These are phyloP conservation scores for Aphanomyces invadans DNA, from an alignment of 352 stramenopile species.

Conservation along the genomic window DNA sequence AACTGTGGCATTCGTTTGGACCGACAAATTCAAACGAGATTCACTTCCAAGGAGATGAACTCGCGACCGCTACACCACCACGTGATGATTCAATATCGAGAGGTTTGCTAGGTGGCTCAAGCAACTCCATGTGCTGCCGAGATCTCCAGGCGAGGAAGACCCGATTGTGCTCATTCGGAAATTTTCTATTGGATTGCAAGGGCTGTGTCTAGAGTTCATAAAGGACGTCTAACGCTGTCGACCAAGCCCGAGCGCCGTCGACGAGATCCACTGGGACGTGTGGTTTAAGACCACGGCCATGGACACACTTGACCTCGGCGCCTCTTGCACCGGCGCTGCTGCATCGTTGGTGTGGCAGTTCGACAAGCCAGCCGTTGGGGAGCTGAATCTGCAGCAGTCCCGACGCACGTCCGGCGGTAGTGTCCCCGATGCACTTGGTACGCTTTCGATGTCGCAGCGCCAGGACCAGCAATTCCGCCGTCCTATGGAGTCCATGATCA, in stretches of 20 bases:
- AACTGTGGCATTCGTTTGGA: no score
- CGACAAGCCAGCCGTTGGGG: constrained; percentile 75
- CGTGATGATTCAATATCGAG: no score
- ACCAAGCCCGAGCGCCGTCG: not conserved
- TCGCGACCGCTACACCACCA: no score
- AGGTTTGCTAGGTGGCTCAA: no score
- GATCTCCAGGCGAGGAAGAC: no score
- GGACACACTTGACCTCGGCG: constrained; percentile 25
- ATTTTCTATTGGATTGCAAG: no score
- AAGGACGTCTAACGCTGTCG: not conserved
- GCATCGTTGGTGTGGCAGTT: constrained; percentile 67
- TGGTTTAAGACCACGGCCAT: not conserved
- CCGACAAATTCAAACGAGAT: no score
- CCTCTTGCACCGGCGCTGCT: constrained; percentile 57
- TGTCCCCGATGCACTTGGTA: constrained; percentile 51
- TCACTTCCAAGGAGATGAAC: no score
- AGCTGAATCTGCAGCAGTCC: constrained; percentile 55
- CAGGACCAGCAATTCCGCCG: constrained; percentile 58
- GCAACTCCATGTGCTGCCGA: no score
- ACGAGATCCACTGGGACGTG: not conserved
- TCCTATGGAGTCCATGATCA: constrained; percentile 29
- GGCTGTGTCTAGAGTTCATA: not conserved
- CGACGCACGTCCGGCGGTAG: constrained; percentile 54
- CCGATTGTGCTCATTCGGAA: no score
- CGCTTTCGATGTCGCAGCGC: constrained; percentile 53